Percentiles rank a stretch among this genome's conserved stretches.
phyloP scores from a whole-genome alignment of 352 stramenopile genomes.

The Phytopythium aichiense region DNA sequence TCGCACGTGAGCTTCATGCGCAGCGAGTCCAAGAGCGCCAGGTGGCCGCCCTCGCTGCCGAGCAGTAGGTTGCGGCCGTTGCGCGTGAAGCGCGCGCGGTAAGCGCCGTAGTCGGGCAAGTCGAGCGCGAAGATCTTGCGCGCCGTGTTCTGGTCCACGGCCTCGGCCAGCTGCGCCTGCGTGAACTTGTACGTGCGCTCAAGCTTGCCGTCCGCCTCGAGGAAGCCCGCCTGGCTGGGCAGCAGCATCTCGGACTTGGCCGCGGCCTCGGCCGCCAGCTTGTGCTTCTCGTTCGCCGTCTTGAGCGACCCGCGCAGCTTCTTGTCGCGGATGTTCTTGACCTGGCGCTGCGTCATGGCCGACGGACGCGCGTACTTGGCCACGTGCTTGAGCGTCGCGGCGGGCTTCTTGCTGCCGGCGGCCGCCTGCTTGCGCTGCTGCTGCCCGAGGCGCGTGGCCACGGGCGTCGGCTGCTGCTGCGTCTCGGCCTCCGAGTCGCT shows the following conservation, averaged over 20 bases:
- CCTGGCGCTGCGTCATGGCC: constrained; percentile 48
- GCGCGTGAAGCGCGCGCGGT: constrained; percentile 93
- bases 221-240: constrained; percentile 70
- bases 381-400: constrained; percentile 50
- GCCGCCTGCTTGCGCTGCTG: constrained; percentile 9
- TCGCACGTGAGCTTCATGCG: constrained; percentile 90
- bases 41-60: constrained; percentile 92
- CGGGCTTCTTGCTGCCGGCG: constrained; percentile 3
- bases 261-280: constrained; percentile 79
- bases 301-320: constrained; percentile 79
- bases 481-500: constrained; percentile 61
- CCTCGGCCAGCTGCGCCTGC: constrained; percentile 81
- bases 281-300: constrained; percentile 71
- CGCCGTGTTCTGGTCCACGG: constrained; percentile 93
- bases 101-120: constrained; percentile 91
- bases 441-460: constrained; percentile 56
- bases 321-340: constrained; percentile 84
- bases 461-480: constrained; percentile 52
- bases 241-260: constrained; percentile 91
- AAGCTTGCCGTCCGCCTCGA: constrained; percentile 94
- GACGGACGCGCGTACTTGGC: constrained; percentile 70
- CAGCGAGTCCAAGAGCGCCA: constrained; percentile 94
- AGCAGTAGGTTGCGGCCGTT: constrained; percentile 95
- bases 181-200: constrained; percentile 96
- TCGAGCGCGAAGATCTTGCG: constrained; percentile 95